Percentiles rank a stretch among this genome's conserved stretches.
phyloP scores from a whole-genome alignment of 2,329 filamentous ascomycete species.

The Colletotrichum theobromicola region DNA sequence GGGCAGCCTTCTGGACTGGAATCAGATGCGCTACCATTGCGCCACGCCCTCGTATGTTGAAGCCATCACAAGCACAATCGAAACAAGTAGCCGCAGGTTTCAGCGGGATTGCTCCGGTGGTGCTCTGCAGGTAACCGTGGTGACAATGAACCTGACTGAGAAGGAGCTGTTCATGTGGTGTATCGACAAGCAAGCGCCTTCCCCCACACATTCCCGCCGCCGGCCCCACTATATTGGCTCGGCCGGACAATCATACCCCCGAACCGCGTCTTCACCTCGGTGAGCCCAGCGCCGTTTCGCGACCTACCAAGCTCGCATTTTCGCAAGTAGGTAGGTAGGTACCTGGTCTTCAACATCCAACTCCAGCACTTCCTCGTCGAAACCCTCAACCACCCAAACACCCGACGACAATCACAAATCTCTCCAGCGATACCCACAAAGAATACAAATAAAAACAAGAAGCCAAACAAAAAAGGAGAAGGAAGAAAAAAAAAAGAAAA shows the following conservation, averaged over 20 bases:
- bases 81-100: background rate
- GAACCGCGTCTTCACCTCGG: background rate
- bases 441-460: background rate
- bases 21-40: slow-evolving; percentile 21
- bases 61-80: background rate
- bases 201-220: background rate
- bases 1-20: slow-evolving; percentile 20
- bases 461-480: background rate
- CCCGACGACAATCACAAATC: background rate
- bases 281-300: background rate
- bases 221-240: background rate
- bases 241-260: background rate
- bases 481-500: slow-evolving; percentile 30
- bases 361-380: background rate
- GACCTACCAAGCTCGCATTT: background rate
- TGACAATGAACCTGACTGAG: background rate
- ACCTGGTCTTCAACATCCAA: background rate
- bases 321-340: no score
- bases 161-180: background rate
- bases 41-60: slow-evolving; percentile 1
- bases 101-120: background rate
- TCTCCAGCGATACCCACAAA: background rate
- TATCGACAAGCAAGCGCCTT: background rate
- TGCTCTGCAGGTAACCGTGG: background rate
- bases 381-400: background rate